Evolutionary conservation across 768 basidiomycete species (phyloP), one percentile per base, ranked within the genome.

Genomic region (Pisolithus orientalis): DNA sequence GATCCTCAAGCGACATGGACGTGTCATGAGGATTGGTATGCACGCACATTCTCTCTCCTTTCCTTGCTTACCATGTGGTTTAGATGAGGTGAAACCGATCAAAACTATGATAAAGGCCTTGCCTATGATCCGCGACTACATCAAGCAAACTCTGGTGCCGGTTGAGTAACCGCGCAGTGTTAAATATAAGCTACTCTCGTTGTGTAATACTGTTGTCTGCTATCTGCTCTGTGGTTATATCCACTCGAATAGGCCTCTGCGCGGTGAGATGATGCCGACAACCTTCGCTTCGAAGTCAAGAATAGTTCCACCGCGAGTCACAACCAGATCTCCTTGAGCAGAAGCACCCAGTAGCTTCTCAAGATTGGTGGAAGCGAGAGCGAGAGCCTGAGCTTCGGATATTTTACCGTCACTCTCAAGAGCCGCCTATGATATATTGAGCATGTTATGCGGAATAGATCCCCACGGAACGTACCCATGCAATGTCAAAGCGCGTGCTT

Each of bases 401-500:
- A 82, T 69, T 14, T 17, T 55, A 6, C 69, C 71, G 17, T 63
- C 59, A 7, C 69, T 65, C 53, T 75, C 72, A 9, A 77, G 63
- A 39, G 75, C 63, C 32, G 75, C 76, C 65, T 75, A 48, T 2
- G 52, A 44, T 46, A 27, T 2, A 28, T 47, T 51, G 2, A 57
- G 60, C 21, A 53, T 44, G 32, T 13, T 28, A 14, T 47, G 72
- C 68, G 44, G 72, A 62, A 50, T 56, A 52, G 58, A 14, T 51
- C n/a, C 29, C 6, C 6, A 1, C 39, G 50, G 38, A 47, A 71
- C 81, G 59, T 55, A 85, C 88, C 92, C 93, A 94, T 40, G 80
- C 87, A 29, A 82, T 69, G 57, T 95, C 91, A 57, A 92, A 88
- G 14, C 86, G 80, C 9, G 86, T 75, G 62, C 86, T 90, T 25